These are phyloP conservation scores for Avena eriantha DNA, from an alignment of 176 grass and related monocot species.

Conservation along the genomic window DNA sequence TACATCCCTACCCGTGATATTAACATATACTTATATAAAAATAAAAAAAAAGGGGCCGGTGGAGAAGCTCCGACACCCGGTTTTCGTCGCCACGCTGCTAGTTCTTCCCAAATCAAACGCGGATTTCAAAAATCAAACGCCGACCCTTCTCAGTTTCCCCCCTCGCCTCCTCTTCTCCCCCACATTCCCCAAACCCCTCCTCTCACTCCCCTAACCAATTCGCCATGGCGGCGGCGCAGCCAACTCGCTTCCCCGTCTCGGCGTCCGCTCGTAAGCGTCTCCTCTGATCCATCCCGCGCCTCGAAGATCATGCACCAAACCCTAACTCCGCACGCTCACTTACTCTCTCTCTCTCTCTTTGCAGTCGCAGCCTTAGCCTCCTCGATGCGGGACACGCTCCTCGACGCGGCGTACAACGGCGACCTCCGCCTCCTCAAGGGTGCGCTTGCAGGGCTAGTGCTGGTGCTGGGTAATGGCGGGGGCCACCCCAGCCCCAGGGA, in stretches of 20 bases:
- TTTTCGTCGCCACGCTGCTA: no score
- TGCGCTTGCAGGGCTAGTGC: slow-evolving; percentile 7
- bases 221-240: not conserved
- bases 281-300: not conserved
- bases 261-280: not conserved
- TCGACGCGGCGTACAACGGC: slow-evolving; percentile 30
- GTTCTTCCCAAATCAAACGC: no score
- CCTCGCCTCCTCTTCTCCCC: not conserved
- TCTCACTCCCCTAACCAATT: not conserved
- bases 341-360: not conserved
- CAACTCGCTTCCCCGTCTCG: not conserved
- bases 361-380: not conserved
- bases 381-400: slow-evolving; percentile 13
- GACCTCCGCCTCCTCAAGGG: slow-evolving; percentile 11
- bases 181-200: not conserved
- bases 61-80: no score
- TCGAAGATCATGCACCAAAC: not conserved
- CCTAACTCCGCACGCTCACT: not conserved
- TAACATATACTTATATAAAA: no score
- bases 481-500: slow-evolving; percentile 15
- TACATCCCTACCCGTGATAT: no score
- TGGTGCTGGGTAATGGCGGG: slow-evolving; percentile 21
- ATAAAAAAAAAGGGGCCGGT: no score
- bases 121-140: not conserved
- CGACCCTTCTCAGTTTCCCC: not conserved